phyloP scores from a whole-genome alignment of 129 eudicot genomes.

The Chrysanthemum makinoi region DNA sequence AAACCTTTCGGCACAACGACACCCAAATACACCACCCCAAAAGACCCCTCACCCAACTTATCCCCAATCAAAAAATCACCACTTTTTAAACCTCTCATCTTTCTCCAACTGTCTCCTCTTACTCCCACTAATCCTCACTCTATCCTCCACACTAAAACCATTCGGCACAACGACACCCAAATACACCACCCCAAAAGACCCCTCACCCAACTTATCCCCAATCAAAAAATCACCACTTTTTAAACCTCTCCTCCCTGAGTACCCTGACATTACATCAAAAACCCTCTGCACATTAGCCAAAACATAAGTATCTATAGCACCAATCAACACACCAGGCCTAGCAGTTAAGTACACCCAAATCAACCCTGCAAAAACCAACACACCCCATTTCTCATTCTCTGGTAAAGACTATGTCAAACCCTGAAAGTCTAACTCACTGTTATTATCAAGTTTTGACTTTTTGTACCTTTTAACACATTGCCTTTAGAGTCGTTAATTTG shows the following conservation, averaged over 20 bases:
- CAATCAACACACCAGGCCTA: constrained; percentile 83
- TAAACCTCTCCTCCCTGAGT: constrained; percentile 68
- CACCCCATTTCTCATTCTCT: no score
- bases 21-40: constrained; percentile 93
- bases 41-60: constrained; percentile 38
- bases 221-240: constrained; percentile 65
- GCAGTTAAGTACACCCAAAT: no score
- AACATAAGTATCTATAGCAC: constrained; percentile 87
- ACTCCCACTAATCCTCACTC: constrained; percentile 42
- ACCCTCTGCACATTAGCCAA: constrained; percentile 73
- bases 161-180: constrained; percentile 84
- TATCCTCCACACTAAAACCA: constrained; percentile 52
- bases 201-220: constrained; percentile 82
- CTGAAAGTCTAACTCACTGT: no score
- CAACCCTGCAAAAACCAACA: no score
- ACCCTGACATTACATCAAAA: constrained; percentile 52
- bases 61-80: constrained; percentile 58
- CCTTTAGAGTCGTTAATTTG: no score
- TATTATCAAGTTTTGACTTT: no score
- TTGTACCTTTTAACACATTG: no score
- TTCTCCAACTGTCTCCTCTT: constrained; percentile 43
- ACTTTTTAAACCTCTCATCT: constrained; percentile 53
- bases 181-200: constrained; percentile 93
- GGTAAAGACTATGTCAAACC: no score
- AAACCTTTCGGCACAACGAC: constrained; percentile 73